A percentile compares a stretch with the other conserved stretches of the same genome.
Evolutionary conservation across 2,329 filamentous ascomycete genomes (phyloP).

Genomic region (Metarhizium humberi): DNA sequence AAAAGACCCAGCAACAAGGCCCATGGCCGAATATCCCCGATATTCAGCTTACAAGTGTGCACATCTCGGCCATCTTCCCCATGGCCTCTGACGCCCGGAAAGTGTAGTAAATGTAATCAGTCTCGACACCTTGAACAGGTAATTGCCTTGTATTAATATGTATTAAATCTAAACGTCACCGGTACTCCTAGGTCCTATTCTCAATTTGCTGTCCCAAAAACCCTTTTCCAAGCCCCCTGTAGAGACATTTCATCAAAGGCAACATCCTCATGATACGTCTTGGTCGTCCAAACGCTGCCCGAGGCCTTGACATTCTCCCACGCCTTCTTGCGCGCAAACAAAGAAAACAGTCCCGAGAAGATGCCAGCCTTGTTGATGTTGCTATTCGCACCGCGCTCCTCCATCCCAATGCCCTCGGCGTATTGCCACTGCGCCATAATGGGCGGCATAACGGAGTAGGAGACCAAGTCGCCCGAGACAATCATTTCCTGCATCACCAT

Average conservation of each 20-base stretch:
- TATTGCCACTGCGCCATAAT: slow-evolving; percentile 19
- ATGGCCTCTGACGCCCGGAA: too few relatives aligned
- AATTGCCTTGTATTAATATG: too few relatives aligned
- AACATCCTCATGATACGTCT: background rate
- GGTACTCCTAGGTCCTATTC: too few relatives aligned
- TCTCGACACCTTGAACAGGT: too few relatives aligned
- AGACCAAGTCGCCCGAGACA: slow-evolving; percentile 10
- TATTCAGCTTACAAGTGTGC: too few relatives aligned
- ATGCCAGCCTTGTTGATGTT: slow-evolving; percentile 9
- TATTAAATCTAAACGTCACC: too few relatives aligned
- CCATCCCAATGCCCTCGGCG: slow-evolving; percentile 13
- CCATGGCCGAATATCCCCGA: too few relatives aligned
- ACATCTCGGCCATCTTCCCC: too few relatives aligned
- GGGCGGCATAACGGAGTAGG: slow-evolving; percentile 15
- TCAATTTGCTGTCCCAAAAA: background rate
- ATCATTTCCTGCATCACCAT: slow-evolving; percentile 15
- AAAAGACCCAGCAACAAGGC: too few relatives aligned
- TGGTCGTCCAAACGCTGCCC: background rate
- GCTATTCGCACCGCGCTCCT: slow-evolving; percentile 10
- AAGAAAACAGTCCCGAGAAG: background rate
- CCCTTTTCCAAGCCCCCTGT: background rate
- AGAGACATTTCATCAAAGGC: background rate
- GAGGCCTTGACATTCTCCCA: background rate
- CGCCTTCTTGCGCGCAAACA: background rate
- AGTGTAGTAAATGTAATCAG: too few relatives aligned